These are phyloP conservation scores for Pachysandra terminalis DNA, from an alignment of 164 flowering plant genomes.

Conservation along the genomic window DNA sequence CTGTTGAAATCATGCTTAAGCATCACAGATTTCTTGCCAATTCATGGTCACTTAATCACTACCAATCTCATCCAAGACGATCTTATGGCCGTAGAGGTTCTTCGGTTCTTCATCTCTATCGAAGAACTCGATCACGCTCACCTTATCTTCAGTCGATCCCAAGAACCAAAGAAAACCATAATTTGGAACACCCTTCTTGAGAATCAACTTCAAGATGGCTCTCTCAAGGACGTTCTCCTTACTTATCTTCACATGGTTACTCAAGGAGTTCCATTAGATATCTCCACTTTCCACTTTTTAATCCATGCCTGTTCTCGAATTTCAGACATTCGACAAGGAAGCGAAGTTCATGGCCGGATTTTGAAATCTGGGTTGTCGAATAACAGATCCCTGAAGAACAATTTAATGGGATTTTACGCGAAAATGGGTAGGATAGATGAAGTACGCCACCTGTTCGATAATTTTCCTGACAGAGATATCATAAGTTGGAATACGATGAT, in stretches of 20 bases:
- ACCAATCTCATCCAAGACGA: no score
- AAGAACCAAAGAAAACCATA: no score
- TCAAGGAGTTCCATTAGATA: constrained; percentile 12
- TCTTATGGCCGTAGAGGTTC: no score
- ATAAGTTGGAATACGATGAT: constrained; percentile 25
- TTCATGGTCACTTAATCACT: no score
- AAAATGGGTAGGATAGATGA: constrained; percentile 11
- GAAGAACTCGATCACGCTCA: no score
- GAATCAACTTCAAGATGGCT: constrained; percentile 10
- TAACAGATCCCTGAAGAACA: constrained; percentile 13
- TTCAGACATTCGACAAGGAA: background rate
- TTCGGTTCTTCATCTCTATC: no score
- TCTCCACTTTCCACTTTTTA: constrained; percentile 16
- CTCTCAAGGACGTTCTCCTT: constrained; percentile 1
- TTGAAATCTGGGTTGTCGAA: constrained; percentile 18
- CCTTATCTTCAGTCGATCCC: no score
- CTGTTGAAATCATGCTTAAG: background rate
- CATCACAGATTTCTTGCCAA: background rate
- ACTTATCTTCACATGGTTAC: constrained; percentile 15
- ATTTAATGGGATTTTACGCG: constrained; percentile 22
- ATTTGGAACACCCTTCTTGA: constrained; percentile 15
- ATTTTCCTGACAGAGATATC: constrained; percentile 11
- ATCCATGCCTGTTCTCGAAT: constrained; percentile 15
- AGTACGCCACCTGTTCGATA: constrained; percentile 17
- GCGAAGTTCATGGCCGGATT: constrained; percentile 21